Base-by-base conservation (phyloP, 768 basidiomycete species). In the Kondoa subrosea region DNA sequence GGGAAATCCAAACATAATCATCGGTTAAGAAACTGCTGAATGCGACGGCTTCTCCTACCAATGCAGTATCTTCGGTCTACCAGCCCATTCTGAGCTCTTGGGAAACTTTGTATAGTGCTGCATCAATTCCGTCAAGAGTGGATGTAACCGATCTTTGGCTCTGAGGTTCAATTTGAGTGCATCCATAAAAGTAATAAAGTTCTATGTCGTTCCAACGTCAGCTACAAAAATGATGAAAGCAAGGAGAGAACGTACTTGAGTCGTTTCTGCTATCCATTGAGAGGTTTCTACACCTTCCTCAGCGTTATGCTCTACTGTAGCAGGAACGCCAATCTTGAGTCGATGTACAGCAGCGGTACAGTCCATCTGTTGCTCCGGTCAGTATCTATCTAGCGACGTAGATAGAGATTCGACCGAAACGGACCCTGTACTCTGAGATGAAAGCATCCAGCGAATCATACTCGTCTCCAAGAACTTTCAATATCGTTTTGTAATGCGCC, bases 181-280 rank as follows among this genome's bases (percentile, higher is more conserved):
- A 73, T 99, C 95, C 89, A 97, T 95, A 72, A 97, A 92, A 0
- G 93, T 97, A 72, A 99, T 97, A 71, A 97, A 99, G 76, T 85
- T 87, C 91, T 96, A 69, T 8, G n/a, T n/a, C n/a, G n/a, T n/a
- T n/a, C n/a, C n/a, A n/a, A 31, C 27, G 2, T 1, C 1, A 32
- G 34, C 34, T 4, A 4, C 26, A 32, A 68, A 61, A 50, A 25
- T 3, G 2, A 21, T 25, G 60, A 40, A 34, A 66, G 57, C 32
- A 25, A 32, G 57, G 17, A 57, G 16, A 26, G 56, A 69, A n/a
- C 79, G 66, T 57, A 89, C 92, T 82, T 93, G 89, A 0, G 93
- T 97, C 3, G 93, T 96, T 77, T 96, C 90, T 8, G 93, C 93
- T 29, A 99, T 90, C 88, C 89, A 91, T 77, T 96, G 95, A 34